Evolutionary conservation across 306 rosid species (phyloP).

Genomic region (Sphenostylis stenocarpa): DNA sequence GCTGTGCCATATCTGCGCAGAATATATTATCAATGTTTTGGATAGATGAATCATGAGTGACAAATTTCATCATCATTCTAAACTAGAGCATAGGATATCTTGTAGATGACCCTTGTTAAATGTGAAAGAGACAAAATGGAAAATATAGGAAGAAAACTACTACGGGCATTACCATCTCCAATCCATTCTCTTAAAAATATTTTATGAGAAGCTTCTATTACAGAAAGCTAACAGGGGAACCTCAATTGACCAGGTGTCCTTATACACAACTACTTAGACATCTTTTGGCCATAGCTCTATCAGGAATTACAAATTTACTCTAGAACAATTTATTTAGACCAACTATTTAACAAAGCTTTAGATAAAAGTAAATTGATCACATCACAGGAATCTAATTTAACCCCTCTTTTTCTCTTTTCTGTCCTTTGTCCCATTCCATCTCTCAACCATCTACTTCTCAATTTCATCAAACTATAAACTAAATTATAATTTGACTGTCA

Average conservation of each 20-base stretch:
- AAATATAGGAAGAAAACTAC: background rate
- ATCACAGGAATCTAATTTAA: background rate
- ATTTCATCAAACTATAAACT: background rate
- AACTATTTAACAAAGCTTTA: background rate
- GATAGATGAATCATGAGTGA: constrained; percentile 17
- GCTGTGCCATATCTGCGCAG: constrained; percentile 80
- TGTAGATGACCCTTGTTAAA: constrained; percentile 3
- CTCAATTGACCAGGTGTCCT: background rate
- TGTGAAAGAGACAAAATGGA: background rate
- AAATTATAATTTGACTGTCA: background rate
- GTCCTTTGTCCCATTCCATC: background rate
- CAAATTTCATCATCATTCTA: background rate
- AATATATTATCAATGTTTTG: constrained; percentile 21
- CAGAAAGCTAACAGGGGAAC: background rate
- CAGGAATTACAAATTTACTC: background rate
- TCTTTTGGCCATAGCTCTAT: background rate
- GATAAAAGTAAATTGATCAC: background rate
- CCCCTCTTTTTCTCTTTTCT: background rate
- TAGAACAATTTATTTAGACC: background rate
- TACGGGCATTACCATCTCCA: background rate
- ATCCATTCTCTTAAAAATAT: background rate
- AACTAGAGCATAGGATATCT: background rate
- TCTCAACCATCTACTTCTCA: background rate
- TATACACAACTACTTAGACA: constrained; percentile 6
- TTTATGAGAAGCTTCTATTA: background rate